Conservation (phyloP, 257 asterid genomes). For the Marsdenia floribunda region DNA sequence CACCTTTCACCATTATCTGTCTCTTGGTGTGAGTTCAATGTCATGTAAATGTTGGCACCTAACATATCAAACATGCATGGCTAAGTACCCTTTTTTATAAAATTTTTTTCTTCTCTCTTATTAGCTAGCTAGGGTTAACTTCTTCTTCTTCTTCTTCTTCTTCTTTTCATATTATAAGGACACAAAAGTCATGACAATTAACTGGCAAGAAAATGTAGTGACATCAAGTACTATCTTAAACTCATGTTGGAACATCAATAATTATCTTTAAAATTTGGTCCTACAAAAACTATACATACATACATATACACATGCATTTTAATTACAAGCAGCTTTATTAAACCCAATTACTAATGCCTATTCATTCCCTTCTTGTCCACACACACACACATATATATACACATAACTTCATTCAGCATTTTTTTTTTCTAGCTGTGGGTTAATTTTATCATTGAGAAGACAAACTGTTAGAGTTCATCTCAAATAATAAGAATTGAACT, state of each 20-base stretch:
- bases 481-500: too few species aligned
- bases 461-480: too few species aligned
- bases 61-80: background rate
- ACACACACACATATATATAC: background rate
- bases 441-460: too few species aligned
- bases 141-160: background rate
- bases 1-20: constrained; percentile 6
- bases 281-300: background rate
- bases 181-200: background rate
- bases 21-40: constrained; percentile 12
- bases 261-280: background rate
- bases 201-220: constrained; percentile 6
- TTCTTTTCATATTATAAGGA: background rate
- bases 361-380: constrained; percentile 2
- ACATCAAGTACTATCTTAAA: constrained; percentile 5
- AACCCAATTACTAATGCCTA: background rate
- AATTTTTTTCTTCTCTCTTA: background rate
- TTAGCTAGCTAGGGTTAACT: background rate
- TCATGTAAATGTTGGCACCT: constrained; percentile 4
- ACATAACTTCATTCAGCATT: too few species aligned
- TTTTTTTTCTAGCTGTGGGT: too few species aligned
- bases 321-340: background rate
- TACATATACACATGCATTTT: too few species aligned
- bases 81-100: background rate
- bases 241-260: background rate